Conservation (phyloP, 139 green algal genomes). For the Bryopsis sp. region DNA sequence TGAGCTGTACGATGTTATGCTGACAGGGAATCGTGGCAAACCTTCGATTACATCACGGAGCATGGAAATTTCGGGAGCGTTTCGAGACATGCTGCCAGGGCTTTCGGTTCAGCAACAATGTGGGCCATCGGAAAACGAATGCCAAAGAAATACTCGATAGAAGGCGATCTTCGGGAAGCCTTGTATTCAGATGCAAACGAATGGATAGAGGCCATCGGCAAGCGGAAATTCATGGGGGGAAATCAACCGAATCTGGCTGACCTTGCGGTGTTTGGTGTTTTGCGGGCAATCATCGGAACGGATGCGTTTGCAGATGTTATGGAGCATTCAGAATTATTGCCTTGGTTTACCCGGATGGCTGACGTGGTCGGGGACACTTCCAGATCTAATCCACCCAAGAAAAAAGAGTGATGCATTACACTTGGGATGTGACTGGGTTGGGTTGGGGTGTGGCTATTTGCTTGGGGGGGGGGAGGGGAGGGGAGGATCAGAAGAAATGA, state of each 20-base stretch:
- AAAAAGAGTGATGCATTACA: not conserved
- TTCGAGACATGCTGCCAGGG: slow-evolving; percentile 45
- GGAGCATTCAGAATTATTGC: slow-evolving; percentile 47
- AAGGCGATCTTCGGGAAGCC: slow-evolving; percentile 63
- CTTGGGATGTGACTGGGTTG: no score
- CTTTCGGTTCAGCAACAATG: slow-evolving; percentile 70
- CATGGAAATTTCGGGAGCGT: slow-evolving; percentile 62
- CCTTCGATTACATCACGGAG: slow-evolving; percentile 81
- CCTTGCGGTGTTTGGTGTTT: slow-evolving; percentile 82
- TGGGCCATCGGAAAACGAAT: slow-evolving; percentile 62
- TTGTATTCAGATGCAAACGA: slow-evolving; percentile 53
- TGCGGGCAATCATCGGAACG: slow-evolving; percentile 65
- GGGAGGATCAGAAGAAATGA: no score
- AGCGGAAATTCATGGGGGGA: slow-evolving; percentile 45
- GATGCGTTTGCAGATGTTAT: slow-evolving; percentile 81
- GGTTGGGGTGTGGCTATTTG: no score
- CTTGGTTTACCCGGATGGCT: slow-evolving; percentile 70
- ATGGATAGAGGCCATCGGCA: slow-evolving; percentile 34
- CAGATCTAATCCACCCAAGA: slow-evolving; percentile 11
- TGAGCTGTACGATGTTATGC: no score
- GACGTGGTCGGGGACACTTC: slow-evolving; percentile 34
- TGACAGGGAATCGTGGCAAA: slow-evolving; percentile 59
- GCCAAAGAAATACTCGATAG: slow-evolving; percentile 86
- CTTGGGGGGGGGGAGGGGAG: no score
- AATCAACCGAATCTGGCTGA: slow-evolving; percentile 79